Evolutionary conservation across 768 basidiomycete species (phyloP), one percentile per base, ranked within the genome.

Genomic region (Collybiopsis luxurians): DNA sequence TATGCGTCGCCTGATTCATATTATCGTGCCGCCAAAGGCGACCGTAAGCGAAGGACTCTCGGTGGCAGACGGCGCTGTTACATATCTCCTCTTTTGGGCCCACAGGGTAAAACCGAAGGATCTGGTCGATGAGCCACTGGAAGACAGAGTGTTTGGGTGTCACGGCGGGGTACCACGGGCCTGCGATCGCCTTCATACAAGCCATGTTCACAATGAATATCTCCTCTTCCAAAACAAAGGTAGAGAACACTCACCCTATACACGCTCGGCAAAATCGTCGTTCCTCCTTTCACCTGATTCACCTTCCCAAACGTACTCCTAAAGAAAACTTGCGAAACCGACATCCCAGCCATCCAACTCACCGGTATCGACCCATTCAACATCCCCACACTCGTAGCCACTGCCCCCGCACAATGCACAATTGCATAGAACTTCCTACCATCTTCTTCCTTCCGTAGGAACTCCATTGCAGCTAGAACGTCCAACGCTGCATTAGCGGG

Each of bases 91-190:
- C 38, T 24, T 28, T 50, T 2, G 60, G 45, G 6, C 56, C 52
- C 15, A 61, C 60, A 21, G 62, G 62, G 38, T 61, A 63, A 39
- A 63, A 55, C 30, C 62, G 57, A 13, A 63, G 58, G 21, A 60
- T 13, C 46, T 63, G 60, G 46, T 63, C 57, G 53, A 63, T 10
- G 17, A 60, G 36, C 43, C 24, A 36, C 39, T 62, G 61, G 45
- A 58, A n/a, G 24, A 34, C 26, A 28, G 45, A 52, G 19, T 48
- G 10, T 4, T 15, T 40, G 3, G 9, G 34, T 1, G 58, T 59
- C 4, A 13, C 43, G 26, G 38, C 15, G 23, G 58, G 58, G 38
- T 45, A 59, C 58, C 57, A 61, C 0, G 58, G 51, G 7, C 55
- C 55, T 4, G 48, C 21, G 17, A 44, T 44, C 17, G 43, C 43